A percentile compares a stretch with the other conserved stretches of the same genome.
These are phyloP conservation scores for Pythium brachiatum DNA, from an alignment of 352 stramenopile species.

Conservation along the genomic window DNA sequence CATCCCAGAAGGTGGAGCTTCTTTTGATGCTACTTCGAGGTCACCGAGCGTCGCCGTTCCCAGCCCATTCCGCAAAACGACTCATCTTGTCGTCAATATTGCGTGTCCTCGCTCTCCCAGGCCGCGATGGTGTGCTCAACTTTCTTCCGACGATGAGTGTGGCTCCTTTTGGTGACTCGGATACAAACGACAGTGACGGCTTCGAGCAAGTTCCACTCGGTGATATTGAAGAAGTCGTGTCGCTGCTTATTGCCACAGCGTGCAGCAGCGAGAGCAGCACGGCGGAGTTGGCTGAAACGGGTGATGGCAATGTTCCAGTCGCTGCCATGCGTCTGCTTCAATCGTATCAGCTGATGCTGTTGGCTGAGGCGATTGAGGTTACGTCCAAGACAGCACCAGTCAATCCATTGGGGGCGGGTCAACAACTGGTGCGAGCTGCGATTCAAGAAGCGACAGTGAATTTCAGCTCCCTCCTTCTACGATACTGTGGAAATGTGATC, in stretches of 20 bases:
- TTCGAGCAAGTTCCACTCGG: slow-evolving; percentile 5
- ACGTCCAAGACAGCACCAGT: slow-evolving; percentile 36
- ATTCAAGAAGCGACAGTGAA: slow-evolving; percentile 70
- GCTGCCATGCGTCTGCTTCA: slow-evolving; percentile 57
- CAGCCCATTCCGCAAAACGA: slow-evolving; percentile 36
- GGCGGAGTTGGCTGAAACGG: not conserved
- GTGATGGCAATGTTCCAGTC: slow-evolving; percentile 26
- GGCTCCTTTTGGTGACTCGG: not conserved
- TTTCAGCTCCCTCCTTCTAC: slow-evolving; percentile 63
- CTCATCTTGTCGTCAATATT: slow-evolving; percentile 62
- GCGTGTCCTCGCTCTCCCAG: slow-evolving; percentile 48
- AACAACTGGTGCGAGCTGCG: slow-evolving; percentile 30
- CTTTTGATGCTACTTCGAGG: slow-evolving; percentile 56
- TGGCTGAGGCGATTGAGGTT: slow-evolving; percentile 69
- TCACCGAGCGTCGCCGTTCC: slow-evolving; percentile 35
- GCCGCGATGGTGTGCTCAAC: slow-evolving; percentile 62
- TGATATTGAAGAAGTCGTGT: slow-evolving; percentile 33
- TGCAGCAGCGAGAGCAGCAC: not conserved
- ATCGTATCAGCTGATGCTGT: slow-evolving; percentile 72
- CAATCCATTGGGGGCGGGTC: not conserved
- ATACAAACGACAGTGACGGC: slow-evolving; percentile 2
- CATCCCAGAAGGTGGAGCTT: slow-evolving; percentile 65
- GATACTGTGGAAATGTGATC: slow-evolving; percentile 52
- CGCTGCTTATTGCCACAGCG: slow-evolving; percentile 21
- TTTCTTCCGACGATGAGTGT: slow-evolving; percentile 38